Evolutionary conservation across 2,329 filamentous ascomycete species (phyloP).

Genomic region (Tolypocladium inflatum): DNA sequence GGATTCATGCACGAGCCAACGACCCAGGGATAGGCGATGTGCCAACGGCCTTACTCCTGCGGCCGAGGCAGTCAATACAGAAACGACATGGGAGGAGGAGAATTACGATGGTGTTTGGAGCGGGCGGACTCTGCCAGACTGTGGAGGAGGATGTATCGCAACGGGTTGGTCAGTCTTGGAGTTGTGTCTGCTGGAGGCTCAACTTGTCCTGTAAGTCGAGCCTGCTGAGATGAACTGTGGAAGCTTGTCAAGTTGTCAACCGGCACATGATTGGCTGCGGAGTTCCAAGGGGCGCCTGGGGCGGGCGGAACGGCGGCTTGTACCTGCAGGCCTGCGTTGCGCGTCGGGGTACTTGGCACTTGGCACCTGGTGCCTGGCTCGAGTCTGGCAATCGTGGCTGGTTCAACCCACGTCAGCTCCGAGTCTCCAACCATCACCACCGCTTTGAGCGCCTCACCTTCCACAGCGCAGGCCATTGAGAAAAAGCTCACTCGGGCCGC

Average conservation of each 20-base stretch:
- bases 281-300: not conserved
- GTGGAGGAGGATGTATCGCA: not conserved
- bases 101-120: not conserved
- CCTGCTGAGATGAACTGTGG: not conserved
- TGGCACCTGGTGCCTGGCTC: not conserved
- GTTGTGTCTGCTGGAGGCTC: not conserved
- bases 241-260: not conserved
- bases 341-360: not conserved
- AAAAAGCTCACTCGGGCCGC: not conserved
- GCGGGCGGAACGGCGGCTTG: not conserved
- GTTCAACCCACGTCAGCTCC: not conserved
- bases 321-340: not conserved
- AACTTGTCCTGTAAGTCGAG: not conserved
- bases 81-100: not conserved
- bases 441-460: not conserved
- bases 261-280: not conserved
- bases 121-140: not conserved
- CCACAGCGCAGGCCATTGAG: not conserved
- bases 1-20: not conserved
- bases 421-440: not conserved
- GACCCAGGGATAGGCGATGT: too few relatives aligned
- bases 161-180: not conserved
- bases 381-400: not conserved
- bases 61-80: not conserved
- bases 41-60: not conserved